These are phyloP conservation scores for Stellera chamaejasme DNA, from an alignment of 345 rosid genomes.

Conservation along the genomic window DNA sequence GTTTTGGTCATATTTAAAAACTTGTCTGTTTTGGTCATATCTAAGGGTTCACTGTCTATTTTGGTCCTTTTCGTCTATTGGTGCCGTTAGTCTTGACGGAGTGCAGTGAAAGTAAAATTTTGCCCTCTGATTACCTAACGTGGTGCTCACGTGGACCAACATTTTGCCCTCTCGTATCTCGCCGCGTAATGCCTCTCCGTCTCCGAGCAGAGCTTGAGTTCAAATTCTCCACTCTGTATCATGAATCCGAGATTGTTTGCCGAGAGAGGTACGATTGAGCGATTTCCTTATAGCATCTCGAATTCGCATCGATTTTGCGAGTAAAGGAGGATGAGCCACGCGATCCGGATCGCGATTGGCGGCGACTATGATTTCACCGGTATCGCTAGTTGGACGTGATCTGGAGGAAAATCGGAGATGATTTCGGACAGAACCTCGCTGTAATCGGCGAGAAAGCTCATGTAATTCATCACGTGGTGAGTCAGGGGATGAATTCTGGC, in stretches of 20 bases:
- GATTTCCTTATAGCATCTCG: conserved; percentile 53
- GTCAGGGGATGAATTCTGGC: conserved; percentile 80
- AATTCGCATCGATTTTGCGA: conserved; percentile 16
- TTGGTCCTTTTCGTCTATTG: too few species aligned
- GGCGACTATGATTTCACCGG: conserved; percentile 17
- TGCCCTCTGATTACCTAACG: too few species aligned
- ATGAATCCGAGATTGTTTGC: conserved; percentile 76
- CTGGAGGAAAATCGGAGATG: conserved; percentile 49
- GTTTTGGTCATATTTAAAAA: too few species aligned
- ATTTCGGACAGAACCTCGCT: conserved; percentile 36
- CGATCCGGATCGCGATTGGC: conserved; percentile 32
- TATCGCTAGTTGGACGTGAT: conserved; percentile 25
- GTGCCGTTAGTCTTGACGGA: too few species aligned
- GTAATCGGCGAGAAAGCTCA: conserved; percentile 16
- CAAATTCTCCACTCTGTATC: conserved; percentile 44
- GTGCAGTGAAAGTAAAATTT: too few species aligned
- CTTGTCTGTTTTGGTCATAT: too few species aligned
- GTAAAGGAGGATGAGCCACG: conserved; percentile 60
- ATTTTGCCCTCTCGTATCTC: conserved; percentile 62
- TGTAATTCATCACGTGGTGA: conserved; percentile 71
- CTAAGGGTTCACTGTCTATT: too few species aligned
- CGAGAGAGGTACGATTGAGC: conserved; percentile 57
- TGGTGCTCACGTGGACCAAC: too few species aligned
- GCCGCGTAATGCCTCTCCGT: conserved; percentile 39
- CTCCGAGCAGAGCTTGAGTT: conserved; percentile 43